phyloP scores from a whole-genome alignment of 1,284 basidiomycete genomes.

The Ceratobasidium sp. region DNA sequence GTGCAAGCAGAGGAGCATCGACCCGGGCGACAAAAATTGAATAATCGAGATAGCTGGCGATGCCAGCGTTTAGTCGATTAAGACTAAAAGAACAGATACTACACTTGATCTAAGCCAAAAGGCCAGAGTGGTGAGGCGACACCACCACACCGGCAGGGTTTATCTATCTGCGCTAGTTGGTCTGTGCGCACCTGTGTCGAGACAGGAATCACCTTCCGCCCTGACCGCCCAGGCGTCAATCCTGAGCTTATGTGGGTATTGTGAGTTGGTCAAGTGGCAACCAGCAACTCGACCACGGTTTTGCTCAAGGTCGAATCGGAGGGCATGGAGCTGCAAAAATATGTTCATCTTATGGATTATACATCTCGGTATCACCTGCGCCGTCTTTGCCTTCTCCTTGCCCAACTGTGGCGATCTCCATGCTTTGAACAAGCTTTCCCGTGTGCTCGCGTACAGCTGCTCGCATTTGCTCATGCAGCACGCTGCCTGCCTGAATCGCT shows the following conservation, averaged over 20 bases:
- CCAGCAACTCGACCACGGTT: too few relatives aligned
- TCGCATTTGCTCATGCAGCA: conserved; percentile 88
- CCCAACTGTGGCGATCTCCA: conserved; percentile 10
- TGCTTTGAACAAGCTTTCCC: conserved; percentile 58
- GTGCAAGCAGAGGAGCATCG: conserved; percentile 40
- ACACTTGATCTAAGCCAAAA: conserved; percentile 97
- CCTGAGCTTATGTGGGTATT: too few relatives aligned
- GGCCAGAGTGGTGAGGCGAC: conserved; percentile 79
- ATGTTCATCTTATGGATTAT: conserved; percentile 7
- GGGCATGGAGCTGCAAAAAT: too few relatives aligned
- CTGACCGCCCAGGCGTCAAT: too few relatives aligned
- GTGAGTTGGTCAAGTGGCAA: too few relatives aligned
- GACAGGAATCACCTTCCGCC: too few relatives aligned
- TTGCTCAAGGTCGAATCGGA: too few relatives aligned
- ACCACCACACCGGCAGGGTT: too few relatives aligned
- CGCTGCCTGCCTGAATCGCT: conserved; percentile 77
- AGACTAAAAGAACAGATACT: conserved; percentile 84
- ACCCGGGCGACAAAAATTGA: conserved; percentile 38
- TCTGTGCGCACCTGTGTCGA: too few relatives aligned
- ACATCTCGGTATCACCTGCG: conserved; percentile 29
- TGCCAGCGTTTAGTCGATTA: conserved; percentile 38
- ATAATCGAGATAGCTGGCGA: conserved; percentile 33
- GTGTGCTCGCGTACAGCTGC: conserved; percentile 73
- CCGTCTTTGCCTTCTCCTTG: conserved; percentile 12
- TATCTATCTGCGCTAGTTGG: too few relatives aligned